Base-by-base conservation (phyloP, 2,329 filamentous ascomycete genomes). In the Falciphora oryzae region DNA sequence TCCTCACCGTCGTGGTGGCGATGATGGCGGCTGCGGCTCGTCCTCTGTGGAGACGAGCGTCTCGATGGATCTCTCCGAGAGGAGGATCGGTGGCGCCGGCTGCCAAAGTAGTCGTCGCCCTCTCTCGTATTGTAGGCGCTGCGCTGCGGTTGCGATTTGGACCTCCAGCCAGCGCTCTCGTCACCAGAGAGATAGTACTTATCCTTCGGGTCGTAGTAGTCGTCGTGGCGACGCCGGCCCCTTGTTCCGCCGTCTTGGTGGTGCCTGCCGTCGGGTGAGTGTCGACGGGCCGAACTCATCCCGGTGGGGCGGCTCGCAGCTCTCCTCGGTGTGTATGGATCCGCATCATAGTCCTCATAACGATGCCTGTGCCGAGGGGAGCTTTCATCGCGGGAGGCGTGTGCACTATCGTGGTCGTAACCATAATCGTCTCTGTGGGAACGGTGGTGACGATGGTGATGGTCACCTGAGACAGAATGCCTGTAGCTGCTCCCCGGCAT, bases 171-270 rank as follows among this genome's bases (percentile, higher is more conserved):
- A 2, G 61, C 61, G 27, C 66, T 67, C 1, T 68, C 66, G n/a
- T 66, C 66, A 28, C 38, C 64, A 13, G 68, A 69, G 25, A 70
- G 63, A 31, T 70, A 69, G 60, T 66, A 69, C 65, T 61, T 69
- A 57, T 70, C 68, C 14, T 58, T 66, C 3, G 68, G 66, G 18
- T 68, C 64, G 63, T 69, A 70, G 60, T 69, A 66, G 44, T 62
- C 28, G 32, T 59, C 10, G 25, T 58, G 53, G 29, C 31, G 57
- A 22, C 31, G 31, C 14, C 29, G 27, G 16, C 58, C 32, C 18
- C 56, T 38, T 29, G 53, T 63, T 28, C 32, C 13, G 32, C 22
- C 16, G 25, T 38, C 31, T 29, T 56, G 56, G 56, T 10, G 29
- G 16, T 27, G 25, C 3, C 25, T 11, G 25, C 56, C 22, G 25